Base-by-base conservation (phyloP, 768 basidiomycete species). In the Neoboletus brunneissimus region DNA sequence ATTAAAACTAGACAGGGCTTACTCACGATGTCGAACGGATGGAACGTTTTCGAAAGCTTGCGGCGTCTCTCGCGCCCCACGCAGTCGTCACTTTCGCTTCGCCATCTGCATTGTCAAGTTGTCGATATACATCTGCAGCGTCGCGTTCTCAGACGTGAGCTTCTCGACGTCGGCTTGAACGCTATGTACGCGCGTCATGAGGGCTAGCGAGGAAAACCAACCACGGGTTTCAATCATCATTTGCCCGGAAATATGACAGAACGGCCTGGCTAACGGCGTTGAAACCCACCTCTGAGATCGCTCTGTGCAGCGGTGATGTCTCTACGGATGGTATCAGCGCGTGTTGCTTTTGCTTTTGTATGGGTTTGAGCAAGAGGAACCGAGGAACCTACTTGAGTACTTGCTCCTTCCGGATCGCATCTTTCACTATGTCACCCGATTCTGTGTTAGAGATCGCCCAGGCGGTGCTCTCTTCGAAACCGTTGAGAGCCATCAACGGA, bases 81-180 rank as follows among this genome's bases (percentile, higher is more conserved):
- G 4, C 18, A 18, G n/a, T 32, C 5, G 15, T 80, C 71, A 89
- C 70, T 87, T 81, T 58, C 89, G 77, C 67, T 85, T 89, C 31
- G 89, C 87, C 85, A 92, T 89, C 71, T 94, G 91, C 64, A 89
- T 79, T 0, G 91, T 93, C 64, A 94, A 68, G 63, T 94, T 94
- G 67, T 94, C 90, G 66, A 92, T 91, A 66, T 94, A 94, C 84
- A 86, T 88, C 67, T 94, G 91, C 53, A 94, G 74, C 7, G 86
- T 92, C 54, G 86, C 85, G 60, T 94, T 94, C 48, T 86, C 88
- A 5, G 89, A 88, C 2, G 78, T 73, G 22, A 94, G 77, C 70
- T 89, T 91, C 58, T 92, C 88, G n/a, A 89, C 80, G 60, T 94
- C 91, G 55, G 77, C 78, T 72, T 93, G 88, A 10, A 88, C 84